Base-by-base conservation (phyloP, 2,329 filamentous ascomycete genomes). In the Scytalidium lignicola region DNA sequence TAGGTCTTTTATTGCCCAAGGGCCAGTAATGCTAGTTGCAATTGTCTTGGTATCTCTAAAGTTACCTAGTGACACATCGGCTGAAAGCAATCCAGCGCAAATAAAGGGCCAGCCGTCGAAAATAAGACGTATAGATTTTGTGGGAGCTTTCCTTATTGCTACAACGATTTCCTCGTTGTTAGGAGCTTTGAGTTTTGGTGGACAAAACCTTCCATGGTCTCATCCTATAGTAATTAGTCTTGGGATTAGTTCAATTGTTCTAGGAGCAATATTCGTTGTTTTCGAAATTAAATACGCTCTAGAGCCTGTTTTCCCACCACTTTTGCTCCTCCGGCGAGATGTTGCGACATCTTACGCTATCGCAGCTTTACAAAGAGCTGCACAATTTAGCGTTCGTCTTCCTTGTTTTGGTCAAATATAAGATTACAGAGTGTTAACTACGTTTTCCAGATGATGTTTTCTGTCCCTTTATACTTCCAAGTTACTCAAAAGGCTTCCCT, bases 381-480 rank as follows among this genome's bases (percentile, higher is more conserved):
- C 81, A 0, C 85, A 88, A 57, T 63, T 81, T 8, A 75, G 73
- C 1, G 74, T 82, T 58, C 56, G 71, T 62, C 43, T 29, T 29
- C 48, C 61, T 2, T 32, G 6, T 26, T 10, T 26, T 26, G 10
- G 23, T 5, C 23, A n/a, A n/a, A n/a, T n/a, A n/a, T n/a, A n/a
- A n/a, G n/a, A n/a, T n/a, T 13, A 15, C 39, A 26, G 29, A 23
- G 19, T 17, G 54, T n/a, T 37, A 28, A 53, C n/a, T 17, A 10
- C n/a, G n/a, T 19, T 7, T 15, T 13, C 42, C 51, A 74, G 66
- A 71, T 83, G 60, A 82, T 87, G 78, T 83, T 82, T 47, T 75
- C 76, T 0, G 75, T 88, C 0, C 85, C 85, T 0, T 65, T 88
- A 0, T 88, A 88, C 65, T 89, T 88, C 54, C 80, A 86, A 50